Evolutionary conservation across 805 yeast species (phyloP).

Genomic region (Ogataea paradorogensis): DNA sequence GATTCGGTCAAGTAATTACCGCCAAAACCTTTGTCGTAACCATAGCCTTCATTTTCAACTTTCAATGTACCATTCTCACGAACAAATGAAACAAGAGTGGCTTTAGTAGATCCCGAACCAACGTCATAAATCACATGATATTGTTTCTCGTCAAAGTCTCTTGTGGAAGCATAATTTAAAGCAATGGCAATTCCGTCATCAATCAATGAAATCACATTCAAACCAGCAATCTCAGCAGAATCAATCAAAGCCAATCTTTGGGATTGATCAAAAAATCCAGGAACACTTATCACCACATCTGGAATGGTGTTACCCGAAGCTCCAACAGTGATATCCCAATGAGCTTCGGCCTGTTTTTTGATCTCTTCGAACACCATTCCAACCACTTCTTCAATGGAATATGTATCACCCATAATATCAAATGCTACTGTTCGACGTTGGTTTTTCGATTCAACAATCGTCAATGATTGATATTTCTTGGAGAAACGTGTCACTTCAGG

Average conservation of each 20-base stretch:
- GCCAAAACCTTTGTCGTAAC: constrained; percentile 64
- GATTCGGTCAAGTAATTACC: constrained; percentile 72
- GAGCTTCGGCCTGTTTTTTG: constrained; percentile 57
- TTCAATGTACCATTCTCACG: constrained; percentile 40
- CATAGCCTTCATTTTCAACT: constrained; percentile 69
- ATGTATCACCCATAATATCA: constrained; percentile 36
- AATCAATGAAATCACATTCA: constrained; percentile 63
- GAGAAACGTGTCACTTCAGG: constrained; percentile 45
- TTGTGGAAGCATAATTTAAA: constrained; percentile 63
- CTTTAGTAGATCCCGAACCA: constrained; percentile 91
- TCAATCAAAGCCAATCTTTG: constrained; percentile 73
- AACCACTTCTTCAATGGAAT: constrained; percentile 68
- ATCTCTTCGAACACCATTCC: constrained; percentile 80
- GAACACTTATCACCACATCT: constrained; percentile 74
- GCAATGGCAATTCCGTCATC: constrained; percentile 95
- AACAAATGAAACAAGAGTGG: constrained; percentile 71
- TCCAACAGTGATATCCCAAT: constrained; percentile 54
- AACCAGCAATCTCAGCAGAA: constrained; percentile 67
- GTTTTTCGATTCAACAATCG: constrained; percentile 39
- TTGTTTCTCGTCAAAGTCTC: constrained; percentile 47
- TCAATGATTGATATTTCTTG: constrained; percentile 58
- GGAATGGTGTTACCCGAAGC: constrained; percentile 49
- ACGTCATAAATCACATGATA: constrained; percentile 78
- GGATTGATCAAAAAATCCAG: constrained; percentile 61
- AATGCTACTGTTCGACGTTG: constrained; percentile 58